A percentile compares a stretch with the other conserved stretches of the same genome.
phyloP scores from a whole-genome alignment of 228 moss, liverwort and hornwort species.

The Sphagnum magellanicum region DNA sequence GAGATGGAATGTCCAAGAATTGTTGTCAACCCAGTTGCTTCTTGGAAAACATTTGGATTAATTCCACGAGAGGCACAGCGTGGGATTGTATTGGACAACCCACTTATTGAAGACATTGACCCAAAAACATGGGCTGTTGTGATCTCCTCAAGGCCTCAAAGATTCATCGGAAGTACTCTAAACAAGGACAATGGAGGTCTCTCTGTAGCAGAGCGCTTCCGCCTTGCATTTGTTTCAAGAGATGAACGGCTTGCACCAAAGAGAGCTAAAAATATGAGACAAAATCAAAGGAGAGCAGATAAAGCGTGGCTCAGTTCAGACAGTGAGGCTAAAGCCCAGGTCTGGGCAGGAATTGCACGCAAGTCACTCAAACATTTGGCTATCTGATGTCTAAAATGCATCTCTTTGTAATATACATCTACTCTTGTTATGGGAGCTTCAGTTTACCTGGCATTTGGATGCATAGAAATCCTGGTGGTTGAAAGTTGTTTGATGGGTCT shows the following conservation, averaged over 20 bases:
- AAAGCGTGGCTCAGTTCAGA: constrained; percentile 91
- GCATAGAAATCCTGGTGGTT: too few relatives aligned
- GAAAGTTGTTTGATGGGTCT: too few relatives aligned
- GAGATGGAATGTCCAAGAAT: constrained; percentile 69
- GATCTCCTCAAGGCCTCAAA: constrained; percentile 12
- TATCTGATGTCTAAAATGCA: constrained; percentile 9
- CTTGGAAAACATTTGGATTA: constrained; percentile 46
- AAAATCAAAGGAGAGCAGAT: constrained; percentile 86
- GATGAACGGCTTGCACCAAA: constrained; percentile 96
- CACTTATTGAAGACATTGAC: constrained; percentile 66
- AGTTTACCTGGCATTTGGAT: too few relatives aligned
- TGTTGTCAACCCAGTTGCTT: constrained; percentile 66
- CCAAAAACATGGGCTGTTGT: constrained; percentile 68
- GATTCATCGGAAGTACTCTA: not conserved
- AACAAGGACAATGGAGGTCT: constrained; percentile 20
- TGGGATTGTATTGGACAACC: constrained; percentile 53
- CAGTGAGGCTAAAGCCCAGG: constrained; percentile 69
- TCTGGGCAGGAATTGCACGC: constrained; percentile 73
- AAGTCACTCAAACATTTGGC: constrained; percentile 39
- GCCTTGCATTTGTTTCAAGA: constrained; percentile 73
- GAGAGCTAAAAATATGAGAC: constrained; percentile 86
- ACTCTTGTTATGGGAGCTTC: too few relatives aligned
- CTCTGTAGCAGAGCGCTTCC: constrained; percentile 82
- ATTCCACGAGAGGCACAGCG: constrained; percentile 77
- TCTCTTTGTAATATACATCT: too few relatives aligned